Evolutionary conservation across 225 moss, liverwort and hornwort genomes (phyloP), one percentile per base, ranked within the genome.

Genomic region (Rhytidiadelphus loreus): DNA sequence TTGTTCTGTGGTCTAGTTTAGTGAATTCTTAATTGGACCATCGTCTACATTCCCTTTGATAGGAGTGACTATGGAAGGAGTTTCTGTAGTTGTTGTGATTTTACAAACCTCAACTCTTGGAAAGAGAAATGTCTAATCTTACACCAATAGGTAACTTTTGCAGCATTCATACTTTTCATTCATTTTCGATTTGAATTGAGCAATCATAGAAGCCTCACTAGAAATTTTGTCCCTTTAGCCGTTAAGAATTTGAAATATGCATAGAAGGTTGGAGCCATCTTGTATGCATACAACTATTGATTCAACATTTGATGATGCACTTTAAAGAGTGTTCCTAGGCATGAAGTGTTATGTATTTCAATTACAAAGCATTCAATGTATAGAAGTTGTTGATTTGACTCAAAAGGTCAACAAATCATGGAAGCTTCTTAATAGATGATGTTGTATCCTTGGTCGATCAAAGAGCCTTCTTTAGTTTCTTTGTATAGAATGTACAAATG

Each of bases 21-120:
- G 90, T 92, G 64, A 94, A 86, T 76, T 95, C 95, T 72, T 91
- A 94, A 82, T 83, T 88, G 2, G 37, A 48, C 92, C 95, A 74
- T 92, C 94, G 58, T 96, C 89, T 77, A 85, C 96, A 41, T 96
- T 77, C 3, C 89, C 92, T 72, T 87, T 94, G 74, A 89, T 92
- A 86, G 94, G 94, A 88, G 73, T 94, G 55, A 95, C 94, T 20
- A 95, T 96, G 90, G 94, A 98, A 87, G 9, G 9, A 9, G 6
- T 9, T 76, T 6, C 14, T 76, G 0, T 4, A 3, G 14, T 1
- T 33, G 3, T 7, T 33, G 3, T 8, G 4, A 5, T 13, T 3
- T 5, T 22, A 14, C 8, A 3, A 35, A 50, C 12, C 13, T 48
- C 19, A 32, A 19, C 13, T 50, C 21, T 50, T 75, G 13, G 33